Percentiles rank a stretch among this genome's conserved stretches.
phyloP scores from a whole-genome alignment of 148 eudicot genomes.

The Silene uniflora region DNA sequence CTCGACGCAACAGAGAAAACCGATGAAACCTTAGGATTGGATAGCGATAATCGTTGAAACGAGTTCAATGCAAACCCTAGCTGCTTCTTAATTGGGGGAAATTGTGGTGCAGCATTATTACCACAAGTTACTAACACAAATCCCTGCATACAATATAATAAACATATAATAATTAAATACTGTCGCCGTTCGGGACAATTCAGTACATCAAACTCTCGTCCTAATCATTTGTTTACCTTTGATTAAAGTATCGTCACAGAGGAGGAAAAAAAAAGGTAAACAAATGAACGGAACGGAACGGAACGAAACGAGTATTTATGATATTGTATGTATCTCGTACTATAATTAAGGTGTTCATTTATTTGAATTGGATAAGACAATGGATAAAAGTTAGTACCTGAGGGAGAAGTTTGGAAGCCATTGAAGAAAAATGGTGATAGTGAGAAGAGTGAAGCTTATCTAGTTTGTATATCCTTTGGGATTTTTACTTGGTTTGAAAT shows the following conservation, averaged over 20 bases:
- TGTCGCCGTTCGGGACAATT: too few species aligned
- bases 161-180: too few species aligned
- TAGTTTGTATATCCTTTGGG: background rate
- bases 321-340: too few species aligned
- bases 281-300: too few species aligned
- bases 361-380: too few species aligned
- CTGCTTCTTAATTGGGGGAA: slow-evolving; percentile 29
- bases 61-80: slow-evolving; percentile 37
- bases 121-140: slow-evolving; percentile 31
- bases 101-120: slow-evolving; percentile 31
- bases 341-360: too few species aligned
- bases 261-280: too few species aligned
- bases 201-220: too few species aligned
- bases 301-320: too few species aligned
- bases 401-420: background rate
- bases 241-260: too few species aligned
- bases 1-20: slow-evolving; percentile 16
- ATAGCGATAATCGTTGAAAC: slow-evolving; percentile 31
- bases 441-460: background rate
- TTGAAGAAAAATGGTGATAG: background rate
- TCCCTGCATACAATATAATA: slow-evolving; percentile 29
- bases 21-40: slow-evolving; percentile 20
- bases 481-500: background rate
- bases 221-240: too few species aligned
- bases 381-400: background rate